Evolutionary conservation across 1,284 basidiomycete species (phyloP), one percentile per base, ranked within the genome.

Genomic region (Rhodotorula sp.): DNA sequence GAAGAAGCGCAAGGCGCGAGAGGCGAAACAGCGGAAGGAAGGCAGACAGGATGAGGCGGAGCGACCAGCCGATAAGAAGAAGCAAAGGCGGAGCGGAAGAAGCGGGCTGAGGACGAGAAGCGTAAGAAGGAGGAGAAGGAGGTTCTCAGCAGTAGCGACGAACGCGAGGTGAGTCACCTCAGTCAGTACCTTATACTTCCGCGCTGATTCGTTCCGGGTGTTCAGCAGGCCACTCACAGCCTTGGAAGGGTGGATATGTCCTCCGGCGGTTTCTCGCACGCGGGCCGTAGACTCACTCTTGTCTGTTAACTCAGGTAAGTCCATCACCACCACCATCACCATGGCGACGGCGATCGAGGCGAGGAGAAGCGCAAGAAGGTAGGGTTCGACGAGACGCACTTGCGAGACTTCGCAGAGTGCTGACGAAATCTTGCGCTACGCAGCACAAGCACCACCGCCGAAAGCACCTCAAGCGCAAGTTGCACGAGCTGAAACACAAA

Each of bases 271-370:
- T 15, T n/a, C 7, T 26, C 18, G 7, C 4, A 2, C 7, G 16
- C n/a, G 40, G 28, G 18, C 15, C 40, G 24, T 13, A 2, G 6
- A 40, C 54, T 16, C 24, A 9, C 28, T 31, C 34, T 37, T 7
- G 10, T n/a, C 22, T 13, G 9, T n/a, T 20, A 10, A 9, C 18
- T 6, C 55, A 57, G 13, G n/a, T 44, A 46, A 15, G 8, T 44
- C 26, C 40, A 58, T 28, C 61, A 55, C n/a, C 53, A 47, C 44
- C 46, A 48, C 24, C 24, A 47, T 15, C 44, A 62, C 20, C 61
- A 62, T 16, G 24, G 15, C 18, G 15, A 28, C 16, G 11, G 28
- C n/a, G 24, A 26, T n/a, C n/a, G 1, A 34, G 54, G 15, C n/a
- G 51, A 58, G 11, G 34, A 10, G 26, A 20, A 20, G 18, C 15